Percentiles rank a stretch among this genome's conserved stretches.
Conservation (phyloP, 139 green algal species). For the Chlorella sp. region DNA sequence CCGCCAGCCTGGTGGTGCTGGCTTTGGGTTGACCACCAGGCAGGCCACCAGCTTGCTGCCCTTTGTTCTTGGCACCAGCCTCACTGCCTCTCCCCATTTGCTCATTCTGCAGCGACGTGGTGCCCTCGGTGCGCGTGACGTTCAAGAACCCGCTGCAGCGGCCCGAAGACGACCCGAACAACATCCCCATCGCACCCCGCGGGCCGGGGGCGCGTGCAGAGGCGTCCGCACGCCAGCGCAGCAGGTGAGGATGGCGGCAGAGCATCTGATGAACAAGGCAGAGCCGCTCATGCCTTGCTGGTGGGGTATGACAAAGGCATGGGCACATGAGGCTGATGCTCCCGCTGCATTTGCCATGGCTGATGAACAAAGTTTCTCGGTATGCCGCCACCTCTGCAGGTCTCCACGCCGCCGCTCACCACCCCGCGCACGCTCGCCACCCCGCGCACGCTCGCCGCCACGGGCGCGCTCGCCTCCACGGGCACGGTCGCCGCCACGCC, state of each 20-base stretch:
- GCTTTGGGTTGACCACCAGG: no score
- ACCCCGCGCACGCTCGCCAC: neutral
- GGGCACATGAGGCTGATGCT: no score
- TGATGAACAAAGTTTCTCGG: neutral
- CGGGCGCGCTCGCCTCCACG: neutral
- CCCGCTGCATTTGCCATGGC: neutral
- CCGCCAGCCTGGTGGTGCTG: no score
- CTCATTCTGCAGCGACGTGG: neutral
- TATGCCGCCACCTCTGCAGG: neutral
- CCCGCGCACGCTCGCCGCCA: neutral
- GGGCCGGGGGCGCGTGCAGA: neutral
- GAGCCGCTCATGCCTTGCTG: no score
- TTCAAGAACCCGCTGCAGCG: conserved; percentile 39
- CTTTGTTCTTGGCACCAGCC: neutral
- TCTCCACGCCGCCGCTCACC: conserved; percentile 19
- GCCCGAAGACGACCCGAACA: conserved; percentile 33
- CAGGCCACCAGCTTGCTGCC: no score
- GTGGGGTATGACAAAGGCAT: no score
- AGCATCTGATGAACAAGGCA: no score
- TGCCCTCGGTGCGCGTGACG: conserved; percentile 16
- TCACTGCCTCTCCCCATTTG: no score
- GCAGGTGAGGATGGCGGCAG: neutral
- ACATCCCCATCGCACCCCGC: conserved; percentile 28
- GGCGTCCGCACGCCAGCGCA: neutral
- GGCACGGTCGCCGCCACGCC: neutral